phyloP scores from a whole-genome alignment of 805 yeast species.

The Komagataella pastoris region DNA sequence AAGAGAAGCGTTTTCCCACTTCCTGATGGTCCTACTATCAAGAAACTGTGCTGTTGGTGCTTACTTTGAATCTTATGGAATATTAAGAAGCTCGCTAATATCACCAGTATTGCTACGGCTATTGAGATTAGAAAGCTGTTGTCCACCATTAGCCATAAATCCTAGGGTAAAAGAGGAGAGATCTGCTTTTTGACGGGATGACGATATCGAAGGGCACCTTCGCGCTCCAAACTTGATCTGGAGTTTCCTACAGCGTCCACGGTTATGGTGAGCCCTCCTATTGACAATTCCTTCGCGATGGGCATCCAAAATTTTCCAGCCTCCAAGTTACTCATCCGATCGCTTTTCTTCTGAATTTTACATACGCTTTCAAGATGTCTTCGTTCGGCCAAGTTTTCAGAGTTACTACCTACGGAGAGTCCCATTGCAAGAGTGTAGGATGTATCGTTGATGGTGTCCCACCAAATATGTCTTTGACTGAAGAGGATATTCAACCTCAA shows the following conservation, averaged over 20 bases:
- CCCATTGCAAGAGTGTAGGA: slow-evolving; percentile 95
- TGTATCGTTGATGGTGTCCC: slow-evolving; percentile 98
- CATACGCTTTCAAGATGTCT: slow-evolving; percentile 33
- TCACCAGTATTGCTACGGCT: background rate
- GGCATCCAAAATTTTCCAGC: background rate
- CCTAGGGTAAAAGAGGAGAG: slow-evolving; percentile 11
- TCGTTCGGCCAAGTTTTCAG: slow-evolving; percentile 51
- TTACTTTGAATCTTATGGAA: background rate
- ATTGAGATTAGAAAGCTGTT: slow-evolving; percentile 3
- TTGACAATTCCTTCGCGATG: background rate
- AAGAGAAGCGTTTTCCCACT: slow-evolving; percentile 7
- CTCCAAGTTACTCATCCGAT: background rate
- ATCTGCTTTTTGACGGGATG: background rate
- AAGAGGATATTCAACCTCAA: slow-evolving; percentile 89
- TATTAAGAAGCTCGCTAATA: background rate
- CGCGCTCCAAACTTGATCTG: background rate
- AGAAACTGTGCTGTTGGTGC: slow-evolving; percentile 2
- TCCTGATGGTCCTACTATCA: slow-evolving; percentile 5
- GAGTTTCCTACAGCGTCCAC: background rate
- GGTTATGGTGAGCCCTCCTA: background rate
- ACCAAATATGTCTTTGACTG: slow-evolving; percentile 79
- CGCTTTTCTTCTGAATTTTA: background rate
- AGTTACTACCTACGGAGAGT: slow-evolving; percentile 96
- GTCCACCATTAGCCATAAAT: slow-evolving; percentile 8
- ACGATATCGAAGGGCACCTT: background rate